Base-by-base conservation (phyloP, 148 eudicot species). In the Rhododendron vialii region DNA sequence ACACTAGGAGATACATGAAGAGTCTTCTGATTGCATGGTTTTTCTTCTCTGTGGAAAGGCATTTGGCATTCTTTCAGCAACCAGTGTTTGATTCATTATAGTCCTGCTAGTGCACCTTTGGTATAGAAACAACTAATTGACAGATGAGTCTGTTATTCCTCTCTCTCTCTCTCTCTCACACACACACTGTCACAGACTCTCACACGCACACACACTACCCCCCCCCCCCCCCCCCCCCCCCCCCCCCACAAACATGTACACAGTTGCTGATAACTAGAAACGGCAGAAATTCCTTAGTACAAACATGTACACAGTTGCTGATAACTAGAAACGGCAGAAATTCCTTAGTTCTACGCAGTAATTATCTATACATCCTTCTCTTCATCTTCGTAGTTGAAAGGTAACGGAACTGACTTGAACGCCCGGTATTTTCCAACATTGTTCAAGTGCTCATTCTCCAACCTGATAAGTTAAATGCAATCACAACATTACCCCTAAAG, bases 401-500 rank as follows among this genome's bases (percentile, higher is more conserved):
- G 95, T 59, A 90, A 84, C 0, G 92, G 92, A 18, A 92, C 91
- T 63, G 92, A 80, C 71, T 92, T 90, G 84, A 93, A 92, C 2
- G 95, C 95, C 26, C 93, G 86, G 71, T 76, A 93, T 53, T 92
- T 92, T 30, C 93, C 93, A 41, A 93, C 92, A 69, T 93, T 92
- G 87, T 93, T 92, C 89, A 93, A 35, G 87, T 93, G 95, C 88
- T 93, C 93, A 67, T 93, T 91, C 87, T 93, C 93, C 85, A 93
- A 53, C 90, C 94, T 92, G 84, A 30, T 65, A 86, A 81, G 28
- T 76, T 41, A 10, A 38, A 36, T 24, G 35, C 12, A 59, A 75
- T 20, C 22, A 78, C 53, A 35, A 78, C 8, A 71, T n/a, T 33
- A 26, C 6, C 17, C 28, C 74, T 12, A 30, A 5, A 5, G 24